Evolutionary conservation across 768 basidiomycete species (phyloP).

Genomic region (Plicaturopsis crispa): DNA sequence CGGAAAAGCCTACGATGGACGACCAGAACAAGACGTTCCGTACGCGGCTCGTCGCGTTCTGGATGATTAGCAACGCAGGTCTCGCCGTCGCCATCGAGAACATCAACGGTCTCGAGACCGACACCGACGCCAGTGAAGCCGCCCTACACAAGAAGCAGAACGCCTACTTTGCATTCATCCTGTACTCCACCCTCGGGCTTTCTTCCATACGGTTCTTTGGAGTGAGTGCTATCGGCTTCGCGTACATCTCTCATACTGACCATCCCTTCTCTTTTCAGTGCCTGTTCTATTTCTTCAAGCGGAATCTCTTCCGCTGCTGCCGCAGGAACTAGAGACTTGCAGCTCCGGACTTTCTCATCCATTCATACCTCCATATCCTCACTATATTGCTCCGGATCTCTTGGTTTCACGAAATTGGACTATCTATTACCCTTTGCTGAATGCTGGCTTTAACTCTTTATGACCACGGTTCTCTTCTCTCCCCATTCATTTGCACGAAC

Average conservation of each 20-base stretch:
- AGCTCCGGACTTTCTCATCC: background rate
- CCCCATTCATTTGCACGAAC: too few species aligned
- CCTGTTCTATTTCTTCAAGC: slow-evolving; percentile 74
- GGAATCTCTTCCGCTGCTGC: slow-evolving; percentile 79
- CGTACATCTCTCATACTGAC: background rate
- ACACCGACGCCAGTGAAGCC: slow-evolving; percentile 21
- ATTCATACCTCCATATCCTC: background rate
- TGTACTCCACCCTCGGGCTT: slow-evolving; percentile 74
- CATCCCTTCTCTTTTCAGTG: slow-evolving; percentile 39
- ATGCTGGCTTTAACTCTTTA: background rate
- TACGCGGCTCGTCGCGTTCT: slow-evolving; percentile 74
- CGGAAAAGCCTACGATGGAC: slow-evolving; percentile 80
- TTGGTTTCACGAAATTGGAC: background rate
- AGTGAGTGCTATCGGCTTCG: slow-evolving; percentile 35
- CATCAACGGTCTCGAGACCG: slow-evolving; percentile 52
- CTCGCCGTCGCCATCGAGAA: slow-evolving; percentile 73
- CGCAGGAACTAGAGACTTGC: slow-evolving; percentile 53
- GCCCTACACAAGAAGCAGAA: slow-evolving; percentile 35
- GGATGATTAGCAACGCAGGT: slow-evolving; percentile 71
- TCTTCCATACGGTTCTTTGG: slow-evolving; percentile 68
- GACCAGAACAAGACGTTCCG: slow-evolving; percentile 92
- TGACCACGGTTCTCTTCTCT: background rate
- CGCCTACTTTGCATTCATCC: slow-evolving; percentile 68
- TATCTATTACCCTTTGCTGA: background rate
- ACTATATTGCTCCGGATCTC: background rate